phyloP scores from a whole-genome alignment of 305 asterid genomes.

The Solanum chacoense region DNA sequence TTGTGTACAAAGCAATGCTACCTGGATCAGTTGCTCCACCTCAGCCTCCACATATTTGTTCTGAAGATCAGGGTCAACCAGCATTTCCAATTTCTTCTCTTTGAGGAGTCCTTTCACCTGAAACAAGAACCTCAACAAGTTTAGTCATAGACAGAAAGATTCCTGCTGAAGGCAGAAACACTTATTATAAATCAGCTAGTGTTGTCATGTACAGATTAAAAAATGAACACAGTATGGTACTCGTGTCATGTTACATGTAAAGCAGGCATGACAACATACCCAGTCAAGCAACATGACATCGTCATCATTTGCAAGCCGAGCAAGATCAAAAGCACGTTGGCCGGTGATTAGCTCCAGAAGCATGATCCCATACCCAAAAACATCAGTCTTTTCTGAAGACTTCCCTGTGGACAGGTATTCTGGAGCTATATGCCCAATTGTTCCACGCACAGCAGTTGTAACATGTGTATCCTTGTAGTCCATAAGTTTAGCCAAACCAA shows the following conservation, averaged over 20 bases:
- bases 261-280: conserved; percentile 19
- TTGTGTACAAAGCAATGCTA: conserved; percentile 77
- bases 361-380: conserved; percentile 52
- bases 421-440: conserved; percentile 52
- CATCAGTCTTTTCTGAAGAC: conserved; percentile 49
- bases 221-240: not conserved
- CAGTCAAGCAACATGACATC: conserved; percentile 58
- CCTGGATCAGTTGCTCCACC: conserved; percentile 74
- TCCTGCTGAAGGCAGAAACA: not conserved
- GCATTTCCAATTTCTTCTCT: conserved; percentile 59
- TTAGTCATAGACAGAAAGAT: not conserved
- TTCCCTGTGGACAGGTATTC: conserved; percentile 51
- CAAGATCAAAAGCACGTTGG: conserved; percentile 48
- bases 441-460: conserved; percentile 42
- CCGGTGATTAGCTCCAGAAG: conserved; percentile 52
- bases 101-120: conserved; percentile 75
- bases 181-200: not conserved
- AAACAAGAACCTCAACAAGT: not conserved
- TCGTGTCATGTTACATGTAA: not conserved
- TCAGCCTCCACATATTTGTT: conserved; percentile 51
- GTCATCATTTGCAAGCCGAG: conserved; percentile 55
- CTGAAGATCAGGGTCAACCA: conserved; percentile 67
- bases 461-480: conserved; percentile 56
- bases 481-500: conserved; percentile 56
- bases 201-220: not conserved